phyloP scores from a whole-genome alignment of 441 rosid genomes.

The Pelargonium fulgidum region DNA sequence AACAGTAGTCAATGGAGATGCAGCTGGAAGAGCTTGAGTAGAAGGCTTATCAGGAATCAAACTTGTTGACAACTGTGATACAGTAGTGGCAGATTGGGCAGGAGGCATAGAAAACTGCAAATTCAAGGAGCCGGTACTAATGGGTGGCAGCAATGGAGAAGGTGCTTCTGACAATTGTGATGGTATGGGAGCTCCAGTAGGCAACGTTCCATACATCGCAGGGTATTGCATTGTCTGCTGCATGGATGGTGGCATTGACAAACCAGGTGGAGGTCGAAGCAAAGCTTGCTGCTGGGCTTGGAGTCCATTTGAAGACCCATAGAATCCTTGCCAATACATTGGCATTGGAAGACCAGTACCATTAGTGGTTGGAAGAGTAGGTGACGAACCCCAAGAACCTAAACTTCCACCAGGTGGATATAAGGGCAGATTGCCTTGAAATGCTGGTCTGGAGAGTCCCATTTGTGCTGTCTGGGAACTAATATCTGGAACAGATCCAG shows the following conservation, averaged over 20 bases:
- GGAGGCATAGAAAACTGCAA: neutral
- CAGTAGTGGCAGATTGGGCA: neutral
- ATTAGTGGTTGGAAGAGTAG: slow-evolving; percentile 10
- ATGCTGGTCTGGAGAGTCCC: slow-evolving; percentile 11
- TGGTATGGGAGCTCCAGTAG: slow-evolving; percentile 7
- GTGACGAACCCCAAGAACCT: slow-evolving; percentile 4
- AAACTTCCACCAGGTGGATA: slow-evolving; percentile 15
- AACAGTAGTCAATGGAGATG: slow-evolving; percentile 11
- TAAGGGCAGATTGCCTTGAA: slow-evolving; percentile 18
- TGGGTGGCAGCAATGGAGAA: slow-evolving; percentile 14
- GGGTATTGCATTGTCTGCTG: slow-evolving; percentile 14
- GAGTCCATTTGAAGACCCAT: slow-evolving; percentile 14
- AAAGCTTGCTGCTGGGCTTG: slow-evolving; percentile 16
- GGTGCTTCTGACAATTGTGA: slow-evolving; percentile 13
- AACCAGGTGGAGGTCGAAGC: slow-evolving; percentile 18
- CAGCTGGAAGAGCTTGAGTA: slow-evolving; percentile 8
- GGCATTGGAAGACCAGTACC: slow-evolving; percentile 17
- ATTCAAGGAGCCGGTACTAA: slow-evolving; percentile 10
- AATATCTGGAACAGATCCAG: slow-evolving; percentile 12
- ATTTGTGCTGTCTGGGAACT: slow-evolving; percentile 13
- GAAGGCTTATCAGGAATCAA: slow-evolving; percentile 4
- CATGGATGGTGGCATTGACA: slow-evolving; percentile 14
- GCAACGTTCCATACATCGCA: slow-evolving; percentile 4
- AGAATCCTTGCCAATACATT: slow-evolving; percentile 20
- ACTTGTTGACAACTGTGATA: slow-evolving; percentile 9